phyloP scores from a whole-genome alignment of 768 basidiomycete genomes.

The Naganishia randhawae region DNA sequence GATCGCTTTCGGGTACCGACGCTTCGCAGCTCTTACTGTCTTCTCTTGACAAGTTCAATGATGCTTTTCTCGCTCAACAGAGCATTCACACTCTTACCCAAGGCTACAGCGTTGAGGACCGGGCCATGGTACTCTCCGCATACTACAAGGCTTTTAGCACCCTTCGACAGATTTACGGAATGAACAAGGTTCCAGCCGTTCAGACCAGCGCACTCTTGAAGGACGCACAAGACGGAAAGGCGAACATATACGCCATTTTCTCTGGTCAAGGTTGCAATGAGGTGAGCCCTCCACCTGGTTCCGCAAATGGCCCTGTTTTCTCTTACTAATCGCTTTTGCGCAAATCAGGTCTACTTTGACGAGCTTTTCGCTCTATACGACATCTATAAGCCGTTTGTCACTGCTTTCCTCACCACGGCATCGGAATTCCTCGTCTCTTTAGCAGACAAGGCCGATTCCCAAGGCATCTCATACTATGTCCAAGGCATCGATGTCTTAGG shows the following conservation, averaged over 20 bases:
- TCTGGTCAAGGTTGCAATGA: slow-evolving; percentile 98
- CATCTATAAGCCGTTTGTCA: slow-evolving; percentile 82
- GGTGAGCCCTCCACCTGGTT: slow-evolving; percentile 38
- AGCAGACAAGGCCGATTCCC: slow-evolving; percentile 57
- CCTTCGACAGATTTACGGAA: slow-evolving; percentile 59
- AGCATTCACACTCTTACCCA: slow-evolving; percentile 82
- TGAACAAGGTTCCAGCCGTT: slow-evolving; percentile 54
- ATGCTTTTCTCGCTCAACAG: slow-evolving; percentile 64
- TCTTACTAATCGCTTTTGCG: background rate
- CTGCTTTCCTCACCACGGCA: slow-evolving; percentile 63
- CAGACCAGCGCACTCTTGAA: slow-evolving; percentile 53
- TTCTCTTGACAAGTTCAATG: slow-evolving; percentile 72
- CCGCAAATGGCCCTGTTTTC: background rate
- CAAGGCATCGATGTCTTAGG: slow-evolving; percentile 75
- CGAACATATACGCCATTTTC: slow-evolving; percentile 78
- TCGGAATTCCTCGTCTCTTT: slow-evolving; percentile 72
- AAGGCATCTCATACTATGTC: slow-evolving; percentile 61
- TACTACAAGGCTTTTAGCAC: slow-evolving; percentile 74
- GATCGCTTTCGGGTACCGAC: slow-evolving; percentile 55
- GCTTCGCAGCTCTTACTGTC: slow-evolving; percentile 61
- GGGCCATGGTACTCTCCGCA: slow-evolving; percentile 69
- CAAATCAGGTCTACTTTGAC: slow-evolving; percentile 74
- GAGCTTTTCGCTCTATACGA: slow-evolving; percentile 87
- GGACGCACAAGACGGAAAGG: slow-evolving; percentile 48
- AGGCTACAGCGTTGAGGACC: slow-evolving; percentile 67